A percentile compares a stretch with the other conserved stretches of the same genome.
phyloP scores from a whole-genome alignment of 1,284 basidiomycete genomes.

The Cystobasidium pallidum region DNA sequence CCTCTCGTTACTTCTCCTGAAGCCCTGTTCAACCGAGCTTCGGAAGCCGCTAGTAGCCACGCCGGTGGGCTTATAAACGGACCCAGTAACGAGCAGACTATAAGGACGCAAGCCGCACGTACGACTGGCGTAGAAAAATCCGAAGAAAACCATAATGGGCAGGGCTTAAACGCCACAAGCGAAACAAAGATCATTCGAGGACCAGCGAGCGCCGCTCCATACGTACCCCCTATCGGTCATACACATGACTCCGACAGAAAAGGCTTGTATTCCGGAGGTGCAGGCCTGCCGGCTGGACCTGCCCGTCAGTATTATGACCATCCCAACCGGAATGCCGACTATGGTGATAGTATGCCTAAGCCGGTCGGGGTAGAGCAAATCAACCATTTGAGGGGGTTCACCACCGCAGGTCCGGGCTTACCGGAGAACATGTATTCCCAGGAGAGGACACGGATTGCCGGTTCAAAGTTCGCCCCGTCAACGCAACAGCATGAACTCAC shows the following conservation, averaged over 20 bases:
- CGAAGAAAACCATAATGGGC: not conserved
- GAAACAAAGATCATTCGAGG: conserved; percentile 49
- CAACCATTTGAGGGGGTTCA: conserved; percentile 14
- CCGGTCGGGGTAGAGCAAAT: not conserved
- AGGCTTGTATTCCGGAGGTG: not conserved
- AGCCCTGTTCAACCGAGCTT: conserved; percentile 17
- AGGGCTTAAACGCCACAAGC: not conserved
- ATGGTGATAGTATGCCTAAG: not conserved
- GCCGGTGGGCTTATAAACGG: not conserved
- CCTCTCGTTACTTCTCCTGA: conserved; percentile 33
- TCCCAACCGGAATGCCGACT: too few species aligned
- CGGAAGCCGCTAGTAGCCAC: not conserved
- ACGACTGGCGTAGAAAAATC: not conserved
- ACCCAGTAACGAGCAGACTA: not conserved
- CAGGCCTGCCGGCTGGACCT: not conserved
- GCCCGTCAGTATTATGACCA: not conserved
- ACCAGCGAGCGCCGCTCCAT: conserved; percentile 61
- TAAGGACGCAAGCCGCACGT: not conserved
- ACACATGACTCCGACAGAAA: conserved; percentile 49
- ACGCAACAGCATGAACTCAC: not conserved
- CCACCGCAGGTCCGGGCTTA: conserved; percentile 34
- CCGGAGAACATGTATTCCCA: conserved; percentile 22
- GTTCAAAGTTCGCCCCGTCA: not conserved
- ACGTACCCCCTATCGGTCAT: conserved; percentile 62
- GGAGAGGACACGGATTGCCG: conserved; percentile 25